Evolutionary conservation across 345 rosid genomes (phyloP).

Genomic region (Pugionium cornutum): DNA sequence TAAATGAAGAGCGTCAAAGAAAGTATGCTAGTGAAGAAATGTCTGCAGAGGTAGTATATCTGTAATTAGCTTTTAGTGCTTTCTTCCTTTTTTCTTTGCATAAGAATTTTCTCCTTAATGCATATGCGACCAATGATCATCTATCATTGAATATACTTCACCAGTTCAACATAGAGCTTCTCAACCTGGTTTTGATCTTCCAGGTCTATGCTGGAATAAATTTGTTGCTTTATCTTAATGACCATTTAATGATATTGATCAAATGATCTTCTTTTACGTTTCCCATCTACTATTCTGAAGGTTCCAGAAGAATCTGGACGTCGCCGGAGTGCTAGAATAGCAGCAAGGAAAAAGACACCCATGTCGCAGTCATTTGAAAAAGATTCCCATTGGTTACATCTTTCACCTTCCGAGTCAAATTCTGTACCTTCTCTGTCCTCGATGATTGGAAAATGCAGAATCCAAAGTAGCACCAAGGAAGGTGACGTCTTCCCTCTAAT

Average conservation of each 20-base stretch:
- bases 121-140: slow-evolving; percentile 8
- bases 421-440: slow-evolving; percentile 58
- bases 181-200: neutral
- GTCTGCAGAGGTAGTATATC: slow-evolving; percentile 61
- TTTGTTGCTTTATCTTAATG: neutral
- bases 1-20: slow-evolving; percentile 60
- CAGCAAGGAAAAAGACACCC: slow-evolving; percentile 52
- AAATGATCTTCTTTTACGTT: slow-evolving; percentile 20
- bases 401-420: slow-evolving; percentile 46
- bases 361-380: slow-evolving; percentile 48
- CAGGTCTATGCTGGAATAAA: neutral
- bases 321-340: slow-evolving; percentile 79
- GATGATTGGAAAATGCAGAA: slow-evolving; percentile 59
- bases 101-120: neutral
- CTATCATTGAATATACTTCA: slow-evolving; percentile 1
- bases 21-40: slow-evolving; percentile 69
- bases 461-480: slow-evolving; percentile 67
- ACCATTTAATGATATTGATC: slow-evolving; percentile 19
- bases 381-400: slow-evolving; percentile 44
- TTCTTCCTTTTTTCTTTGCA: slow-evolving; percentile 13
- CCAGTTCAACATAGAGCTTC: neutral
- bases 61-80: slow-evolving; percentile 10
- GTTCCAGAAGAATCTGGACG: slow-evolving; percentile 71
- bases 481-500: slow-evolving; percentile 45
- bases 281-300: slow-evolving; percentile 29